phyloP scores from a whole-genome alignment of 495 filamentous ascomycete species.

The Thozetella sp. region DNA sequence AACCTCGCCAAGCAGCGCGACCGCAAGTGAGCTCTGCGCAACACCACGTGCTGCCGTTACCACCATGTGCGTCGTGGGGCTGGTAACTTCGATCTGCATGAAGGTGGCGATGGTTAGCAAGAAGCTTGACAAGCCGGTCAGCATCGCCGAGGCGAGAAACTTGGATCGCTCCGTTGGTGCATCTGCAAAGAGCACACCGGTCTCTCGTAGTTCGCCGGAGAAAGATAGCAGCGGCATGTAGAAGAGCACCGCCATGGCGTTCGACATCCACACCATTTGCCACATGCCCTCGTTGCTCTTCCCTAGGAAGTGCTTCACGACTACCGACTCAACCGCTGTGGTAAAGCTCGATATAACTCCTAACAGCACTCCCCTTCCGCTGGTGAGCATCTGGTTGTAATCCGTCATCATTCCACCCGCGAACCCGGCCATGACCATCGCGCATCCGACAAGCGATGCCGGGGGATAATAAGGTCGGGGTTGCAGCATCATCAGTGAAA shows the following conservation, averaged over 20 bases:
- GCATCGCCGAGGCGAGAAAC: conserved; percentile 7
- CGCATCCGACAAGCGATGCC: conserved; percentile 12
- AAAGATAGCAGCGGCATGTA: conserved; percentile 12
- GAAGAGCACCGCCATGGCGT: conserved; percentile 13
- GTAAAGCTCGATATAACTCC: conserved; percentile 18
- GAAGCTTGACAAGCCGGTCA: conserved; percentile 15
- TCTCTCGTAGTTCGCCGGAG: conserved; percentile 9
- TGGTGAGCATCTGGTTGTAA: conserved; percentile 12
- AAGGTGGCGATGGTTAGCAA: conserved; percentile 21
- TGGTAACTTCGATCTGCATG: conserved; percentile 22
- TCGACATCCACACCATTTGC: conserved; percentile 22
- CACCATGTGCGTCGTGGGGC: conserved; percentile 23
- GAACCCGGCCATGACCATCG: conserved; percentile 19
- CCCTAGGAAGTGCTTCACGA: conserved; percentile 17
- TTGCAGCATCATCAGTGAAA: conserved; percentile 15
- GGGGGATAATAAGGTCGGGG: conserved; percentile 17
- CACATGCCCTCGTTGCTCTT: conserved; percentile 20
- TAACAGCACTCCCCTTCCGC: conserved; percentile 9
- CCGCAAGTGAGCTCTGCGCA: conserved; percentile 16
- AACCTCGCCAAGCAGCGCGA: conserved; percentile 12
- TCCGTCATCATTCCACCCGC: conserved; percentile 14
- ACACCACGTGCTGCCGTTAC: conserved; percentile 19
- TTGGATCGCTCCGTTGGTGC: conserved; percentile 1
- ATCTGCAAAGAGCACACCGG: not conserved
- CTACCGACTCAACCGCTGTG: conserved; percentile 17